Percentiles rank a stretch among this genome's conserved stretches.
Evolutionary conservation across 345 rosid genomes (phyloP).

Genomic region (Brassica cretica): DNA sequence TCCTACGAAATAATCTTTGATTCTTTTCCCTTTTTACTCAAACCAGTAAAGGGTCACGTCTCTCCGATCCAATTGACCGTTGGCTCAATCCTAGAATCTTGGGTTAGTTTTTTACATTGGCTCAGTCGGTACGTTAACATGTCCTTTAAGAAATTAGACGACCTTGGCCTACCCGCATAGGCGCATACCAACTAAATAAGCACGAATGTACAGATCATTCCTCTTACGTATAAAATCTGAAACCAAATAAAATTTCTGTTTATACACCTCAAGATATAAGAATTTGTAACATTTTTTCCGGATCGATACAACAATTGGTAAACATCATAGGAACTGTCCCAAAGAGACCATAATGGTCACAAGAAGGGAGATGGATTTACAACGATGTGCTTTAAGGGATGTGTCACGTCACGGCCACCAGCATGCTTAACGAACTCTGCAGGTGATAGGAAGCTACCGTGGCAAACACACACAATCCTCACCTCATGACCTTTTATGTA

Average conservation of each 20-base stretch:
- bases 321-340: neutral
- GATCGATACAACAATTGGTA: slow-evolving; percentile 3
- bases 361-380: slow-evolving; percentile 57
- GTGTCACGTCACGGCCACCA: slow-evolving; percentile 64
- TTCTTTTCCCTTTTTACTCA: neutral
- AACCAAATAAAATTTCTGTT: neutral
- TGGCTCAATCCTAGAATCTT: neutral
- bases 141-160: neutral
- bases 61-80: neutral
- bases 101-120: neutral
- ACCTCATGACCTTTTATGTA: slow-evolving; percentile 77
- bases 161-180: neutral
- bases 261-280: slow-evolving; percentile 6
- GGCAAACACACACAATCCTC: slow-evolving; percentile 84
- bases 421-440: slow-evolving; percentile 92
- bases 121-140: neutral
- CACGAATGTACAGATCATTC: neutral
- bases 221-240: neutral
- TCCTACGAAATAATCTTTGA: neutral
- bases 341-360: slow-evolving; percentile 27
- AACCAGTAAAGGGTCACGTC: neutral
- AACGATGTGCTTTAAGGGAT: slow-evolving; percentile 83
- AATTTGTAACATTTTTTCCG: neutral
- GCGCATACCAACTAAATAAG: neutral
- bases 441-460: slow-evolving; percentile 77